These are phyloP conservation scores for Hibiscus trionum DNA, from an alignment of 345 rosid genomes.

Conservation along the genomic window DNA sequence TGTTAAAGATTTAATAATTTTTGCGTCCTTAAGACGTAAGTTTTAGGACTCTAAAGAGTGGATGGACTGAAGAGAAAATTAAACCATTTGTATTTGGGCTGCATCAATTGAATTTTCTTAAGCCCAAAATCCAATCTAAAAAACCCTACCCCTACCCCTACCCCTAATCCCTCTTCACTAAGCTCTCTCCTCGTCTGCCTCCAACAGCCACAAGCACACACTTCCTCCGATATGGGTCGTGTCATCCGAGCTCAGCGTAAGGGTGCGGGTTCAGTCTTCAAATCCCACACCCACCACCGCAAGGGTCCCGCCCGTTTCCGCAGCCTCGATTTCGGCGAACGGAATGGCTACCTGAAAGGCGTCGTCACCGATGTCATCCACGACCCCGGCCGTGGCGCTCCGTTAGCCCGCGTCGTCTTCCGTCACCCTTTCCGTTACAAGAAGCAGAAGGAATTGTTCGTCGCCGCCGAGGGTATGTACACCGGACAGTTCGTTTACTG, in stretches of 20 bases:
- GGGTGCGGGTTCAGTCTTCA: constrained; percentile 75
- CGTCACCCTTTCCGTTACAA: constrained; percentile 64
- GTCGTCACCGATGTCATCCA: constrained; percentile 61
- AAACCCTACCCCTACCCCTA: background rate
- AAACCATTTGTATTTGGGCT: background rate
- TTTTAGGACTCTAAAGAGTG: too few species aligned
- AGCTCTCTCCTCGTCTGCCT: background rate
- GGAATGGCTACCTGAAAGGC: constrained; percentile 60
- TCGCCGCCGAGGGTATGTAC: constrained; percentile 53
- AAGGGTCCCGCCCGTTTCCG: constrained; percentile 71
- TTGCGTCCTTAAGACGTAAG: too few species aligned
- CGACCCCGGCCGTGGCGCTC: constrained; percentile 73
- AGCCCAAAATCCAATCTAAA: background rate
- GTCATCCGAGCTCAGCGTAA: constrained; percentile 70
- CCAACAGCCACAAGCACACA: background rate
- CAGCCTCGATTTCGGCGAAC: constrained; percentile 63
- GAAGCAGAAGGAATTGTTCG: constrained; percentile 70
- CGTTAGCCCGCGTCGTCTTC: constrained; percentile 51
- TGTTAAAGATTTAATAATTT: too few species aligned
- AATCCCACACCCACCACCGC: constrained; percentile 72
- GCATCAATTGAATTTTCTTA: background rate
- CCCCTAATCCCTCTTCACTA: background rate
- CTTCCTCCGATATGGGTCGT: constrained; percentile 39
- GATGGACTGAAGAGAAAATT: too few species aligned
- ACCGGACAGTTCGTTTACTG: constrained; percentile 56